Base-by-base conservation (phyloP, 2,329 filamentous ascomycete genomes). In the Cryphonectria radicalis region DNA sequence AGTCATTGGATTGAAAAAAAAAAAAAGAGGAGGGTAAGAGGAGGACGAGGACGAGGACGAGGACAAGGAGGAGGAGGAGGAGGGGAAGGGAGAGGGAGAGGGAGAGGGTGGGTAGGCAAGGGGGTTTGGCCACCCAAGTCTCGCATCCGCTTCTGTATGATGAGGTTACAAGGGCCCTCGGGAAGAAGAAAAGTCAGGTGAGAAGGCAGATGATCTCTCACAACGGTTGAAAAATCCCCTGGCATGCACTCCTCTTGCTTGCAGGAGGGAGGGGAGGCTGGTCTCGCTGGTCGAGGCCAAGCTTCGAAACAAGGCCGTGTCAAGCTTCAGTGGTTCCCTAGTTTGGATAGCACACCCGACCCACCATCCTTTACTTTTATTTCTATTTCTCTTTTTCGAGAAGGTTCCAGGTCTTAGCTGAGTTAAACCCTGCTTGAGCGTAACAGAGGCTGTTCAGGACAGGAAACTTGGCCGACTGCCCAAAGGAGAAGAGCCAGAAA, bases 141-240 rank as follows among this genome's bases (percentile, higher is more conserved):
- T 63, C 22, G n/a, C 62, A 63, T 8, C 14, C 55, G 25, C 62
- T 17, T 14, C 37, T 22, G 19, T 40, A n/a, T 43, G 37, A 32
- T n/a, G 42, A 22, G 62, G 42, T 14, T 14, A 46, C 42, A 46
- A 65, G 28, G 43, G 63, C 42, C 3, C 43, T 50, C 19, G 17
- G n/a, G 46, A 50, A 46, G 3, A 7, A 3, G 32, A 19, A 28
- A 17, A 43, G 42, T 46, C 43, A 65, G 63, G 63, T 50, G 63
- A 65, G 63, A 28, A 65, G 63, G 28, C 63, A 50, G 63, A 22
- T 53, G 63, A 50, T 53, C 42, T 64, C 40, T 28, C 28, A n/a
- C 63, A 65, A 53, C 50, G 43, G 63, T n/a, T 4, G 40, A 28
- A 42, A 35, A 63, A 10, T 0, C n/a, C 28, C 43, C 25, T 53